phyloP scores from a whole-genome alignment of 352 stramenopile species.

The Phytophthora capsici region DNA sequence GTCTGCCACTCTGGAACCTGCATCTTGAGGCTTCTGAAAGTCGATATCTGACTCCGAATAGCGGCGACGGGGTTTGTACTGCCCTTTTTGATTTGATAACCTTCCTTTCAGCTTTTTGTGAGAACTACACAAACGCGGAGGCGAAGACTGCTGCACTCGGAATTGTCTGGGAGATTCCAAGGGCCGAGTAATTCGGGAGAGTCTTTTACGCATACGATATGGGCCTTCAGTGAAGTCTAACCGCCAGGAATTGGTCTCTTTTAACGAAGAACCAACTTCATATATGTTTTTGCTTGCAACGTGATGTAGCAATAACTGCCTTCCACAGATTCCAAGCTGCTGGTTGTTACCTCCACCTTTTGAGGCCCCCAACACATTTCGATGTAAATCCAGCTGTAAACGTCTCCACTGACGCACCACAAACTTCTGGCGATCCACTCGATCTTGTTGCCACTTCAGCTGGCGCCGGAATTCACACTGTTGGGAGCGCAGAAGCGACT shows the following conservation, averaged over 20 bases:
- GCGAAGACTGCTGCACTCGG: constrained; percentile 3
- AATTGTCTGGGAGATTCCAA: constrained; percentile 19
- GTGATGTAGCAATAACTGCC: constrained; percentile 16
- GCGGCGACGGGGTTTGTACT: constrained; percentile 10
- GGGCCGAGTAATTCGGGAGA: constrained; percentile 29
- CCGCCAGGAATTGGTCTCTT: constrained; percentile 26
- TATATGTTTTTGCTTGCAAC: constrained; percentile 22
- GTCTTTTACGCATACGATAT: constrained; percentile 67
- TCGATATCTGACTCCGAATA: constrained; percentile 35
- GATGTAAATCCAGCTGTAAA: constrained; percentile 33
- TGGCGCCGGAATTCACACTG: constrained; percentile 62
- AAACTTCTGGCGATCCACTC: constrained; percentile 71
- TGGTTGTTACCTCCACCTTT: neutral
- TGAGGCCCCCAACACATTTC: constrained; percentile 9
- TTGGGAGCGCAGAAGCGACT: constrained; percentile 49
- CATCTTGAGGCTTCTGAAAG: neutral
- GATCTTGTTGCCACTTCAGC: constrained; percentile 73
- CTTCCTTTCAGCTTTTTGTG: neutral
- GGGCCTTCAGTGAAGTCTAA: constrained; percentile 78
- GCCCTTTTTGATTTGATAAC: too few relatives aligned
- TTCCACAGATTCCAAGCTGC: neutral
- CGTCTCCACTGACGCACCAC: constrained; percentile 59
- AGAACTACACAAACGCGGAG: neutral
- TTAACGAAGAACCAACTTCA: neutral
- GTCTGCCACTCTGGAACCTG: neutral